These are phyloP conservation scores for Gastrolobium bilobum DNA, from an alignment of 306 rosid species.

Conservation along the genomic window DNA sequence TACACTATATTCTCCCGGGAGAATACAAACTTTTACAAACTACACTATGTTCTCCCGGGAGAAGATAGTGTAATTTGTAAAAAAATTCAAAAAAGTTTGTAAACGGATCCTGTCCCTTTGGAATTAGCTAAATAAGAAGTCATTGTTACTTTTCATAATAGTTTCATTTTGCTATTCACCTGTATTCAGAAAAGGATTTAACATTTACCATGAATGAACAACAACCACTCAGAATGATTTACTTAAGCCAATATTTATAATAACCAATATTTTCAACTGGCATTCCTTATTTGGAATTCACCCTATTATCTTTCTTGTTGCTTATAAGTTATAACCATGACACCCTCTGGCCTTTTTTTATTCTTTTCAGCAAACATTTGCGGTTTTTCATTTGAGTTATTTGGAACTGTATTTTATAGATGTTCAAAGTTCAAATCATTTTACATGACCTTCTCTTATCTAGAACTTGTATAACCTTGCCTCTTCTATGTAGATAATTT, in stretches of 20 bases:
- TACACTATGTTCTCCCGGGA: no score
- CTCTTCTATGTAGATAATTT: not conserved
- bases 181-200: constrained; percentile 13
- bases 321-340: not conserved
- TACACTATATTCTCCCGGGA: no score
- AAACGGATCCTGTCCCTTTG: no score
- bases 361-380: not conserved
- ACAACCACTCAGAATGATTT: not conserved
- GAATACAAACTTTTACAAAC: no score
- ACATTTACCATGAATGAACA: not conserved
- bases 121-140: constrained; percentile 11
- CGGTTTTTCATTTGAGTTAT: not conserved
- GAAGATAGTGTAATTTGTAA: no score
- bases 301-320: not conserved
- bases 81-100: no score
- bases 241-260: not conserved
- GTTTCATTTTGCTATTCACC: constrained; percentile 4
- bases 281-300: not conserved
- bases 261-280: constrained; percentile 10
- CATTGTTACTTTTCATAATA: not conserved
- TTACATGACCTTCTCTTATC: not conserved
- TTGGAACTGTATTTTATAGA: not conserved
- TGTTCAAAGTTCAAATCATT: constrained; percentile 11
- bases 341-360: not conserved
- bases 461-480: not conserved